Base-by-base conservation (phyloP, 768 basidiomycete species). In the Collybia nuda region DNA sequence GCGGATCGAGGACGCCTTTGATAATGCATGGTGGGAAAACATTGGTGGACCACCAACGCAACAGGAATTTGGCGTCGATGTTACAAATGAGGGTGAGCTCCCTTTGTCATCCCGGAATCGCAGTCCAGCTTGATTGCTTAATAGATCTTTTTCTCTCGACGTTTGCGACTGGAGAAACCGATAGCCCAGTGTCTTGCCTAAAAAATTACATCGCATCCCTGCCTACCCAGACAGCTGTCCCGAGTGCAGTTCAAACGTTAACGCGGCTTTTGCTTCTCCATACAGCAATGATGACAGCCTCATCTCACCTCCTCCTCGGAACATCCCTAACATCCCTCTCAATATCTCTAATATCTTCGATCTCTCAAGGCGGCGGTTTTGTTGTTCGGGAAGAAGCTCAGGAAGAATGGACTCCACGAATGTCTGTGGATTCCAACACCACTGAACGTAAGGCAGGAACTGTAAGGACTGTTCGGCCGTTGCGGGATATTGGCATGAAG, bases 231-330 rank as follows among this genome's bases (percentile, higher is more conserved):
- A 90, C 90, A 0, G 88, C 89, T 14, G 64, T 85, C 32, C 72
- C 78, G 5, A 78, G 69, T 23, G 76, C 85, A 0, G 71, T 90
- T 40, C 75, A 78, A 40, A 79, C 70, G 15, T 70, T 93, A 12
- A 75, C 75, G 47, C 81, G 89, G 17, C 67, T 91, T n/a, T 72
- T 93, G 11, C 72, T 92, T 21, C 68, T 91, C 15, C 75, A 88
- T 56, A 84, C 86, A 0, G 84, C 90, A 4, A 67, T 69, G 21
- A 72, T 76, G 1, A 77, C 71, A 3, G 62, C 66, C 3, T 83
- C 83, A n/a, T 90, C 90, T 0, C 90, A 93, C 62, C 72, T 93
- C 14, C 72, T 92, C 12, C 76, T 92, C 11, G 91, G 91, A 54
- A 86, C 89, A 12, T 85, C 84, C 1, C 69, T 91, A n/a, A 92